Base-by-base conservation (phyloP, 2,329 filamentous ascomycete species). In the Boeremia lycopersici region DNA sequence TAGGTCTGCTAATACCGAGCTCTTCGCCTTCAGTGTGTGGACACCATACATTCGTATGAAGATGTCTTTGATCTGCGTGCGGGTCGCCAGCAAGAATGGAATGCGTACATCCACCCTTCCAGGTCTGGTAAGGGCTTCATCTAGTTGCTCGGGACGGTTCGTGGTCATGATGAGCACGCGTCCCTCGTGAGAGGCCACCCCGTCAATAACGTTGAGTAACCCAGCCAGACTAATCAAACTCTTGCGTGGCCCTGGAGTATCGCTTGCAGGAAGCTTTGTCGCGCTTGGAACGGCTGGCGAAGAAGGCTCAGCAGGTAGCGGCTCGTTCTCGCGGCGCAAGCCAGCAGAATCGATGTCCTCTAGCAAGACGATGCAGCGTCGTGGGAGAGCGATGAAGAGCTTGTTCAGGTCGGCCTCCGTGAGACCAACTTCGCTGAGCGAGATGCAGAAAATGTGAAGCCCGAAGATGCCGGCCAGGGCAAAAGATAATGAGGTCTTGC, bases 121-220 rank as follows among this genome's bases (percentile, higher is more conserved):
- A 0, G 90, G 89, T 0, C 89, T 81, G 44, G 92, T 86, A 6
- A 95, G 81, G 0, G 89, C 89, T 40, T 86, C 82, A 67, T 93
- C 89, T 0, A 93, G 82, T 12, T 84, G 81, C 63, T 93, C 86
- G 2, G 88, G 87, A 56, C 86, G 83, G 74, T 93, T 95, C 29
- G 89, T 91, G 0, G 90, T 93, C 88, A 93, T 91, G 76, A 93
- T 87, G 15, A 93, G 82, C 11, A 93, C 84, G 40, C 89, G 84
- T 25, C 89, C 90, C 75, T 93, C 90, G 64, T 90, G 89, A 3
- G 86, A 89, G 1, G 88, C 89, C 1, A 92, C 89, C 49, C 91
- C 89, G 66, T 96, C 90, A 35, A 96, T 91, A 53, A 89, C 88
- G 73, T 96, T 96, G 46, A 96, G 82, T 1, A 96, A 81, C 0